Percentiles rank a stretch among this genome's conserved stretches.
These are phyloP conservation scores for Penicillium aurantiogriseum DNA, from an alignment of 2,329 filamentous ascomycete species.

Conservation along the genomic window DNA sequence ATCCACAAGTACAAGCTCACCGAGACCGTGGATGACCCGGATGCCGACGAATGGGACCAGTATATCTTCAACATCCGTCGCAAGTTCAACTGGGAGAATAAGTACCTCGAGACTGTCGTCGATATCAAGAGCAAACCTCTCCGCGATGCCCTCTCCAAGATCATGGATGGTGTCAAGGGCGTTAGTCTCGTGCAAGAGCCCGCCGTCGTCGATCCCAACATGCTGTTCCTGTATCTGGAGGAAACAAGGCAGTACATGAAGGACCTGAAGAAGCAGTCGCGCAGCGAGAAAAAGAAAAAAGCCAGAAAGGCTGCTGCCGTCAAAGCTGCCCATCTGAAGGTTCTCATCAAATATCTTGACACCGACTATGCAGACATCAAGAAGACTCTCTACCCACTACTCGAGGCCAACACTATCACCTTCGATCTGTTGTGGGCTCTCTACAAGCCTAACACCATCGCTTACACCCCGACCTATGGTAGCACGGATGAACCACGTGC, in stretches of 20 bases:
- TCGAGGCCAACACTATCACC: slow-evolving; percentile 79
- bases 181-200: slow-evolving; percentile 78
- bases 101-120: slow-evolving; percentile 70
- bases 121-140: slow-evolving; percentile 83
- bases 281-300: slow-evolving; percentile 54
- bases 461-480: slow-evolving; percentile 74
- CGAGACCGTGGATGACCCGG: slow-evolving; percentile 64
- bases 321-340: slow-evolving; percentile 57
- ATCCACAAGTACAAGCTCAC: slow-evolving; percentile 66
- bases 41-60: slow-evolving; percentile 67
- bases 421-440: slow-evolving; percentile 87
- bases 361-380: slow-evolving; percentile 76
- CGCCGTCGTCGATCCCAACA: slow-evolving; percentile 69
- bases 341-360: slow-evolving; percentile 74
- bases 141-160: slow-evolving; percentile 65
- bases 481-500: slow-evolving; percentile 72
- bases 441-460: slow-evolving; percentile 82
- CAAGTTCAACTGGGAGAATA: slow-evolving; percentile 80
- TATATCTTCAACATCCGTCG: slow-evolving; percentile 81
- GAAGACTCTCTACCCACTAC: slow-evolving; percentile 75
- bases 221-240: slow-evolving; percentile 73
- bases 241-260: slow-evolving; percentile 67
- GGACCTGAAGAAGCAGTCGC: slow-evolving; percentile 63
- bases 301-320: slow-evolving; percentile 35
- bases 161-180: slow-evolving; percentile 75